Base-by-base conservation (phyloP, 2,329 filamentous ascomycete species). In the Aspergillus neotritici region DNA sequence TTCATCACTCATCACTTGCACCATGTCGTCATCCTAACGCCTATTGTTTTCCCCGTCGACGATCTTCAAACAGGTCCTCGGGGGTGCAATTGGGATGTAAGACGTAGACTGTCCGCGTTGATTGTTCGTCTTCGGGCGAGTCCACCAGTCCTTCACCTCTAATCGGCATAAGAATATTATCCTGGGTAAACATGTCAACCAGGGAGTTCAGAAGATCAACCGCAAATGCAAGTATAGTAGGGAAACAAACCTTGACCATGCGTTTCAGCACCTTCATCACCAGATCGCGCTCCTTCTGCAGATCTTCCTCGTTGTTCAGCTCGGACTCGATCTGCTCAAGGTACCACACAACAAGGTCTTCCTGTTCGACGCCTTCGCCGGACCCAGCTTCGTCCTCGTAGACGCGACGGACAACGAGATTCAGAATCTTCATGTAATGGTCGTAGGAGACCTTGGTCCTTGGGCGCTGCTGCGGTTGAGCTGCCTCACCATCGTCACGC, bases 381-480 rank as follows among this genome's bases (percentile, higher is more conserved):
- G 73, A 79, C 9, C 75, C 72, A 5, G 76, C 66, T 67, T 97
- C 89, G 57, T 94, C 88, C 43, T 91, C 85, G 55, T 84, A 87
- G 56, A 98, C 82, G 16, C 85, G 82, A 53, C 83, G 80, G 25
- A 96, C 86, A 36, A 98, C 75, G 58, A 87, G 69, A 63, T 94
- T 95, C 46, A 95, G 80, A 65, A 97, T 95, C 59, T 80, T 78
- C 63, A 91, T 86, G 68, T 94, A 98, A 67, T 94, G 93, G 59
- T 97, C 91, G 60, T 94, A 94, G 3, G 89, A 94, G 61, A 98
- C 91, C 58, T 89, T 93, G 41, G 87, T 93, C 70, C 85, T 89
- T 54, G 76, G 73, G 38, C 73, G 71, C 43, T 57, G 62, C 29
- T 67, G 66, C 48, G 58, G 54, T 29, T 60, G 57, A 5, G 65